Base-by-base conservation (phyloP, 148 eudicot species). In the Polygonum maritimum region DNA sequence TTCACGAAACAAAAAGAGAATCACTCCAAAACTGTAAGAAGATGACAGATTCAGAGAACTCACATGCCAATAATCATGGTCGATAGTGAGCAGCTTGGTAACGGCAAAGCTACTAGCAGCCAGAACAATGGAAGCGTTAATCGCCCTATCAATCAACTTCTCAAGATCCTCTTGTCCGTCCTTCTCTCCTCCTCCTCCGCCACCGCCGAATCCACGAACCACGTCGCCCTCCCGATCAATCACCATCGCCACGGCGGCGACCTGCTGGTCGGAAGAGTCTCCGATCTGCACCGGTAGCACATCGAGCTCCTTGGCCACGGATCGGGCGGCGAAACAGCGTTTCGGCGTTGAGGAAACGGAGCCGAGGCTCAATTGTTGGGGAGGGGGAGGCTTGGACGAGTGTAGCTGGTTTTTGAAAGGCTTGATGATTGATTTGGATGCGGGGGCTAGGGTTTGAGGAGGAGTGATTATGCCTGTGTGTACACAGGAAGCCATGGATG, bases 51-150 rank as follows among this genome's bases (percentile, higher is more conserved):
- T 22, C 12, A 33, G 9, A 45, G 33, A 33, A 91, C 93, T 88
- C 75, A 96, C 99, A 80, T 96, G 98, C 98, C 99, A 96, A 81
- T 88, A 96, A 75, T 96, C 91, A 76, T 84, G 91, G 57, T 92
- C 99, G 77, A 96, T 88, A 36, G 99, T 96, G 76, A 96, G 92
- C 91, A 91, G 79, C 78, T 92, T 96, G 38, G 98, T 86, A 54
- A 96, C 69, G 44, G 98, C 94, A 83, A 87, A 92, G 80, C 87
- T 78, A 18, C 98, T 93, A 70, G 95, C 92, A 83, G 89, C 98
- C 45, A 96, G 84, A 54, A 92, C 95, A 79, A 96, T 92, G 2
- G 94, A 49, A 2, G 92, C 99, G 86, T 92, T 96, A 73, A 96
- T 92, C 4, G 84, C 85, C 62, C 98, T 83, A 88, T 95, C 96